Evolutionary conservation across 441 rosid species (phyloP), one percentile per base, ranked within the genome.

Genomic region (Kokia cookei): DNA sequence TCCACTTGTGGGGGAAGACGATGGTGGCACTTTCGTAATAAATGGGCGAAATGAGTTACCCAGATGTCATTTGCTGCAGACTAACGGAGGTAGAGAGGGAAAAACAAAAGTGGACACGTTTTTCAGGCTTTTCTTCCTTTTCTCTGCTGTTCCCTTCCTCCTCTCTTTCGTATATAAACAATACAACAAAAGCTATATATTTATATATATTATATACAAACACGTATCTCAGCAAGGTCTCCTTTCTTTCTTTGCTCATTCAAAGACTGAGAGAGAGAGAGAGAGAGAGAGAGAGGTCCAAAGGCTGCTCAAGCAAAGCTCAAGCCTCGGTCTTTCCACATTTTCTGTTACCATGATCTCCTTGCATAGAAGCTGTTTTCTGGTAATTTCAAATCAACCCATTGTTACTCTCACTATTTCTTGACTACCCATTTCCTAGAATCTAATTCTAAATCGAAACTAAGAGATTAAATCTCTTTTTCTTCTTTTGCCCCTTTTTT

Each of bases 311-410:
- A 53, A 66, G 70, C 53, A 24, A 19, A 50, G 79, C 27, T 26
- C n/a, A 61, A 84, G 72, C 65, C 80, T 75, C 76, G 69, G 73
- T 72, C 72, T 77, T 68, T 76, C 50, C 74, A 62, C 75, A 55
- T 80, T 72, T 77, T 75, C 74, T 73, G 55, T 51, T 86, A 73
- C 83, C 86, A 90, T 86, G 92, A 82, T 84, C 81, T 85, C 91
- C 64, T 82, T 84, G 74, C 84, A 77, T 47, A 73, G 82, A 73
- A 78, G 77, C 86, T 53, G 60, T 66, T 85, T 84, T 67, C 78
- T 88, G 92, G 94, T 90, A 84, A 82, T 80, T 29, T 78, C 74
- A 11, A 40, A 27, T 75, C 3, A 29, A 26, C 76, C 74, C 75
- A 9, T 71, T 65, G 70, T 11, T 29, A 4, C 64, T 69, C 45